Evolutionary conservation across 179 eudicot genomes (phyloP).

Genomic region (Vitellaria paradoxa): DNA sequence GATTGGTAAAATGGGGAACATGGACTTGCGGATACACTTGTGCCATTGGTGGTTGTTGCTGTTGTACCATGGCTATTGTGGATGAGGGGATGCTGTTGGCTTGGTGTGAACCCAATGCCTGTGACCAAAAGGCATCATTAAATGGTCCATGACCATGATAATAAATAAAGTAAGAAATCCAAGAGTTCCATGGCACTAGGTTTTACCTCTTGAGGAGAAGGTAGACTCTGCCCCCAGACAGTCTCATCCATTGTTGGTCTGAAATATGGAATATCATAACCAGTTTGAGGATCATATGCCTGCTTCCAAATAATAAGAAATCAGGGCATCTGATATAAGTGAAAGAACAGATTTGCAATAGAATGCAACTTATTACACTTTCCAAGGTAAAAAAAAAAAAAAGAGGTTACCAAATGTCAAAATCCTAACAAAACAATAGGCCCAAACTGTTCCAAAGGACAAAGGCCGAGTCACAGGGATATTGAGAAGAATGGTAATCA

Average conservation of each 20-base stretch:
- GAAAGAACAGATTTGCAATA: background rate
- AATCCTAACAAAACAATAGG: background rate
- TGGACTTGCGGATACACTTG: constrained; percentile 89
- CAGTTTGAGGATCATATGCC: constrained; percentile 75
- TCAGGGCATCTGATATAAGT: constrained; percentile 3
- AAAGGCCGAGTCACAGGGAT: background rate
- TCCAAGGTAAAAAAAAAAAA: background rate
- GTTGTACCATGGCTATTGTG: constrained; percentile 70
- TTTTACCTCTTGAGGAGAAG: constrained; percentile 74
- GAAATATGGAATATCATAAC: constrained; percentile 67
- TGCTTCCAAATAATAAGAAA: constrained; percentile 29
- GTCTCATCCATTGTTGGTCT: constrained; percentile 71
- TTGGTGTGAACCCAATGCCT: constrained; percentile 54
- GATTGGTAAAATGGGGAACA: constrained; percentile 60
- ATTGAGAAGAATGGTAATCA: background rate
- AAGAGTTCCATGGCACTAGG: background rate
- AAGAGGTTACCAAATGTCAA: background rate
- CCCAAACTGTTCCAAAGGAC: background rate
- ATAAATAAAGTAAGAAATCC: background rate
- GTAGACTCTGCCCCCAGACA: constrained; percentile 53
- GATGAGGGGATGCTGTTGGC: constrained; percentile 50
- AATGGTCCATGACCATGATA: background rate
- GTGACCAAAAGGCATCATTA: constrained; percentile 18
- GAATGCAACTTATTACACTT: background rate
- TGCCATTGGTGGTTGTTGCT: constrained; percentile 51